A percentile compares a stretch with the other conserved stretches of the same genome.
Evolutionary conservation across 140 eudicot species (phyloP).

Genomic region (Flaveria floridana): DNA sequence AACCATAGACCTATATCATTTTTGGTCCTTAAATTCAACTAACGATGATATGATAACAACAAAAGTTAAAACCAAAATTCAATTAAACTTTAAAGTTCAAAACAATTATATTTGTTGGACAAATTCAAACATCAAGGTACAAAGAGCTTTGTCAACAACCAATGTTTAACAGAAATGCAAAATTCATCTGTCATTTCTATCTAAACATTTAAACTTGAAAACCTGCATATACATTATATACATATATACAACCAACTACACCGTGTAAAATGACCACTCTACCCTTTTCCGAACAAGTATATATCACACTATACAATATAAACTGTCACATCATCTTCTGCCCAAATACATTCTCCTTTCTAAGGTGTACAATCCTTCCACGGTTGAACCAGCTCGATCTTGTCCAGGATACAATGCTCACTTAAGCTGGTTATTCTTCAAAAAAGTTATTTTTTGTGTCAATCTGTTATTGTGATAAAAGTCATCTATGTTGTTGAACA

Average conservation of each 20-base stretch:
- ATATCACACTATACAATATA: slow-evolving; percentile 1
- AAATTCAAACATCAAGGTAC: background rate
- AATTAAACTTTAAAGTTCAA: background rate
- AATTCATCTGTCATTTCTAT: background rate
- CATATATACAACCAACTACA: slow-evolving; percentile 23
- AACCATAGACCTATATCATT: too few relatives aligned
- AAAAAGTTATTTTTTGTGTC: slow-evolving; percentile 15
- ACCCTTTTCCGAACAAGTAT: slow-evolving; percentile 21
- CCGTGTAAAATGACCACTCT: slow-evolving; percentile 15
- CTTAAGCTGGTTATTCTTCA: background rate
- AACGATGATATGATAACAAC: too few relatives aligned
- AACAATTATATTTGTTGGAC: background rate
- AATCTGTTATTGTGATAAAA: slow-evolving; percentile 9
- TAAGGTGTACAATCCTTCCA: background rate
- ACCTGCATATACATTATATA: slow-evolving; percentile 23
- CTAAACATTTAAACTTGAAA: slow-evolving; percentile 2
- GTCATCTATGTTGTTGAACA: slow-evolving; percentile 63
- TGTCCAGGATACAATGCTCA: slow-evolving; percentile 16
- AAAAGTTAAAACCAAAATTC: background rate
- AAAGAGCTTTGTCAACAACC: background rate
- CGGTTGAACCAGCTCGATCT: slow-evolving; percentile 10
- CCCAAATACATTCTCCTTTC: background rate
- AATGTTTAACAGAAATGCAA: background rate
- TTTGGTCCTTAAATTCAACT: too few relatives aligned
- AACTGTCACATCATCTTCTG: background rate